Percentiles rank a stretch among this genome's conserved stretches.
phyloP scores from a whole-genome alignment of 345 rosid genomes.

The Carallia pectinifolia region DNA sequence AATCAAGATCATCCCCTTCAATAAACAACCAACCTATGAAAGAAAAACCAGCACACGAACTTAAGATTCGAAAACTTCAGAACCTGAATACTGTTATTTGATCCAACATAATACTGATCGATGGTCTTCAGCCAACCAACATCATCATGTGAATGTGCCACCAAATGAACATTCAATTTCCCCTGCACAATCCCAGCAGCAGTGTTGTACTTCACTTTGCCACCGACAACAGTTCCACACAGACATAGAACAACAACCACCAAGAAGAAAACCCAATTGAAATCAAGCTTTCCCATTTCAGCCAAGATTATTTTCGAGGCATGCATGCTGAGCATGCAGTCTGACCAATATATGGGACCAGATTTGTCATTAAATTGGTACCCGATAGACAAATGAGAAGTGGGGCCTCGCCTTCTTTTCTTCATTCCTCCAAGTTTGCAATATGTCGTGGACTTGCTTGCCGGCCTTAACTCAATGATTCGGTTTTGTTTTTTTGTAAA shows the following conservation, averaged over 20 bases:
- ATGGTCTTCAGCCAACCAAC: conserved; percentile 8
- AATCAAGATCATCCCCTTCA: background rate
- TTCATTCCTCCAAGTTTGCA: no score
- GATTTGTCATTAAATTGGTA: no score
- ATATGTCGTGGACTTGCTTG: no score
- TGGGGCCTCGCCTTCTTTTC: no score
- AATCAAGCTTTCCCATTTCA: background rate
- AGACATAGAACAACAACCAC: background rate
- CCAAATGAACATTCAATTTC: conserved; percentile 3
- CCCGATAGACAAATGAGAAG: no score
- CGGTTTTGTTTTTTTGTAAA: no score
- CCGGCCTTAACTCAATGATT: background rate
- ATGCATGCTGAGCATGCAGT: background rate
- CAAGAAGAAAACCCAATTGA: background rate
- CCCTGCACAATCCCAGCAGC: background rate
- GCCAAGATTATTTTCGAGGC: background rate
- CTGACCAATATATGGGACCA: background rate
- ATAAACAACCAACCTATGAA: background rate
- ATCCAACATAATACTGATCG: conserved; percentile 9
- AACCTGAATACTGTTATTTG: conserved; percentile 6
- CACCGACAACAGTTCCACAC: background rate
- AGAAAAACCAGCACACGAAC: background rate
- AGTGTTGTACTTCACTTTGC: background rate
- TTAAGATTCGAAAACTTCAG: background rate
- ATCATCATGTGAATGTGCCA: conserved; percentile 9